These are phyloP conservation scores for Pelargonium nanum DNA, from an alignment of 345 rosid species.

Conservation along the genomic window DNA sequence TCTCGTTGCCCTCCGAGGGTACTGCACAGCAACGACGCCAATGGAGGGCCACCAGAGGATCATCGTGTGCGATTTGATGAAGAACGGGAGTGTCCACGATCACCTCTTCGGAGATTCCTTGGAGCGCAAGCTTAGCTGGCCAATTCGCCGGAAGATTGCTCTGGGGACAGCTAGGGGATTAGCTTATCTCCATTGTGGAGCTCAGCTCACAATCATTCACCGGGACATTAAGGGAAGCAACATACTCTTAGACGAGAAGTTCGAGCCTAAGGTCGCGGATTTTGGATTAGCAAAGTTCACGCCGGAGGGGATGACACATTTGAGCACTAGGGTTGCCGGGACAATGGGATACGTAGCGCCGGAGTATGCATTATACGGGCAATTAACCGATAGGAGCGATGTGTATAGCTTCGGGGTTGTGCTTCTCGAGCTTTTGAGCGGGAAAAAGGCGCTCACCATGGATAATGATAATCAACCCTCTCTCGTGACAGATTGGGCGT, in stretches of 20 bases:
- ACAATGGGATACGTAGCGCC: slow-evolving; percentile 98
- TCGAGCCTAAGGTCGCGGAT: slow-evolving; percentile 77
- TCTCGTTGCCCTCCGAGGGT: slow-evolving; percentile 72
- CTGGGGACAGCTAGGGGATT: slow-evolving; percentile 81
- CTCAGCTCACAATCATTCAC: slow-evolving; percentile 69
- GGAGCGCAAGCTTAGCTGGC: slow-evolving; percentile 57
- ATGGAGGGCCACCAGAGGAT: slow-evolving; percentile 94
- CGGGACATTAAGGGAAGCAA: slow-evolving; percentile 85
- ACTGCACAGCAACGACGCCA: slow-evolving; percentile 68
- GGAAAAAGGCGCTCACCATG: slow-evolving; percentile 54
- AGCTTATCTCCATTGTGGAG: slow-evolving; percentile 79
- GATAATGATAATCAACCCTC: slow-evolving; percentile 49
- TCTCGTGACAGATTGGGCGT: slow-evolving; percentile 78
- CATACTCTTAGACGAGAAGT: slow-evolving; percentile 73
- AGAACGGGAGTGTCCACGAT: slow-evolving; percentile 74
- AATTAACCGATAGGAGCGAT: slow-evolving; percentile 75
- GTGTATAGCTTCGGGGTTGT: slow-evolving; percentile 88
- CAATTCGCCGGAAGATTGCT: slow-evolving; percentile 65
- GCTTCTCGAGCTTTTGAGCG: slow-evolving; percentile 84
- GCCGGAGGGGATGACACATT: slow-evolving; percentile 70
- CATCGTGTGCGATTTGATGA: slow-evolving; percentile 73
- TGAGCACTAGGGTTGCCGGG: slow-evolving; percentile 90
- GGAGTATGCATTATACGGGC: slow-evolving; percentile 85
- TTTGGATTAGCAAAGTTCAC: slow-evolving; percentile 85
- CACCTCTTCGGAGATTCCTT: slow-evolving; percentile 59